Base-by-base conservation (phyloP, 2,329 filamentous ascomycete genomes). In the Falciphora oryzae region DNA sequence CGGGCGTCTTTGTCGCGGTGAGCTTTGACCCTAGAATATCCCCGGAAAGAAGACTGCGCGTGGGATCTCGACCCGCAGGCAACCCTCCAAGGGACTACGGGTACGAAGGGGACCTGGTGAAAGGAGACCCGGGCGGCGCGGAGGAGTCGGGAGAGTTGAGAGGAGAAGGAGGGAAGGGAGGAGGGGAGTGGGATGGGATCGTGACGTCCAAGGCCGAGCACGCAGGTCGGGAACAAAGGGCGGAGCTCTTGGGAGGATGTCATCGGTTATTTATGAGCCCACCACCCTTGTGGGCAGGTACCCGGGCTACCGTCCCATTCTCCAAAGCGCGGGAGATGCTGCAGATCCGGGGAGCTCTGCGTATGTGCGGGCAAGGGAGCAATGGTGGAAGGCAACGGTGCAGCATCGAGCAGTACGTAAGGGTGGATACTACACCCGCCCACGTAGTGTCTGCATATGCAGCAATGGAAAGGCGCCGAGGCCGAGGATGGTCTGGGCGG, bases 321-420 rank as follows among this genome's bases (percentile, higher is more conserved):
- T 57, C 56, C 16, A 57, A 57, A 57, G 56, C 56, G 56, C n/a
- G 18, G 56, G 56, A 28, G 57, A 53, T 8, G 44, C 44, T n/a
- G 44, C 44, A 53, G 44, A 53, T 53, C 44, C 44, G 44, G 44
- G 44, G 44, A 53, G 44, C 44, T n/a, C 44, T 53, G 44, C 18
- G 4, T 53, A 7, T 18, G 8, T 53, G 4, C 14, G 35, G 16
- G 10, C 44, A 53, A n/a, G 44, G 44, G 5, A n/a, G 44, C 38
- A 1, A n/a, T 53, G 22, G 22, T 7, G 10, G 44, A 22, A n/a
- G n/a, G 44, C 18, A 53, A 22, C 44, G 44, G 44, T 53, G 44
- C 44, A 53, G 44, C 18, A 3, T 4, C 18, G 22, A n/a, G 44
- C 8, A 53, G 44, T 53, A 53, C 44, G 44, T 11, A 53, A 53